Base-by-base conservation (phyloP, 1,139 yeast genomes). In the Blastobotrys indianensis region DNA sequence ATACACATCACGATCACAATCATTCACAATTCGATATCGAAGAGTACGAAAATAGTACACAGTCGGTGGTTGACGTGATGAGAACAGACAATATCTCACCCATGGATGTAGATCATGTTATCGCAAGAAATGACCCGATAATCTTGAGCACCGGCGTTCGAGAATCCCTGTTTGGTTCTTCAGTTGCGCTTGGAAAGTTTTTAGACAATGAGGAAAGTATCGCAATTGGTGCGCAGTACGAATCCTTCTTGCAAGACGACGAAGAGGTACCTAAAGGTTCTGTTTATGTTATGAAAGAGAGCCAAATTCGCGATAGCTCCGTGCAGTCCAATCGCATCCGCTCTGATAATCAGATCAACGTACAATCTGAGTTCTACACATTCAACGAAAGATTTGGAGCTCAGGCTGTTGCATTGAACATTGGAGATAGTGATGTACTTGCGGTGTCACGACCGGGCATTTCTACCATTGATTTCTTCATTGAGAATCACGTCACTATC, bases 141-240 rank as follows among this genome's bases (percentile, higher is more conserved):
- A 44, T 59, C 16, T 44, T 60, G 20, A 44, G 59, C 4, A 55
- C 60, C 7, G 58, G 59, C 1, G 51, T 59, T 45, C 39, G 48
- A 3, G 53, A 54, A 31, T 58, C 58, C 4, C 47, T 53, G 33
- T 63, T 77, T 61, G 82, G 82, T 0, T 52, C 67, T 1, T 61
- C 69, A 6, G 43, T 76, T 2, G 61, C 65, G 1, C 45, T 67
- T 6, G 77, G 79, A 0, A 56, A 64, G 6, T 73, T 70, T 49
- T 51, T 68, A 10, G 56, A 54, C 8, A 61, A 61, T 15, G 50
- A 43, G 11, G 56, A 61, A 0, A 67, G 74, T 16, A 41, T 76
- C 7, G 81, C 79, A 0, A 65, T 77, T 4, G 70, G 77, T 1
- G 72, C 82, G 0, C 76, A 76, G 2, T 66, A 59, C 48, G 80